Evolutionary conservation across 2,329 filamentous ascomycete genomes (phyloP), one percentile per base, ranked within the genome.

Genomic region (Cladosporium colombiae): DNA sequence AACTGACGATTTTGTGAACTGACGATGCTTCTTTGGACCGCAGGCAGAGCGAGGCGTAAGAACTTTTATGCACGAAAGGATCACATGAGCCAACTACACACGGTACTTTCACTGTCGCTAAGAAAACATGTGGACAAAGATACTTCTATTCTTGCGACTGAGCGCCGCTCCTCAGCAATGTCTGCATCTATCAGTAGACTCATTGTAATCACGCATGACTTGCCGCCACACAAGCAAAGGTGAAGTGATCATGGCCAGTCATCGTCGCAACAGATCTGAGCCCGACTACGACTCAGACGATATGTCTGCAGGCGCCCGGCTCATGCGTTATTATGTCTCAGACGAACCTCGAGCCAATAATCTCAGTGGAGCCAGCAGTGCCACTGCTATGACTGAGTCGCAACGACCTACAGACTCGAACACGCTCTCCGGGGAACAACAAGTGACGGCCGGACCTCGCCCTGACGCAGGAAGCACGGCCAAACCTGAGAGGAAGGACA

Each of bases 261-360:
- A n/a, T 21, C 40, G 4, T 46, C 40, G 40, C n/a, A 21, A 11
- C 40, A 46, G 4, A 11, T 8, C 29, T 8, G 11, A 21, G 5
- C 8, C n/a, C 10, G 55, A 40, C 5, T 59, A 27, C 37, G 37
- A 59, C 23, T 46, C 37, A 14, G 59, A 62, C 21, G 44, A 62
- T 23, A 62, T 62, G 59, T 62, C 59, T 18, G 44, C 59, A 33
- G 59, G 46, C 44, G 59, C 27, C 2, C 59, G 59, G 11, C 59
- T 62, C 29, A 62, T 37, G 59, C 59, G 59, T 5, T 62, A 62
- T 31, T 35, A 62, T 21, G 29, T 62, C 29, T 59, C 56, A 1
- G 56, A 59, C 13, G 37, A 46, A 8, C 37, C 56, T 29, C 56
- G 7, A 37, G 35, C 25, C 10, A 37, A 31, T 14, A 7, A 11